phyloP scores from a whole-genome alignment of 176 grass and related monocot genomes.

The Carex myosuroides region DNA sequence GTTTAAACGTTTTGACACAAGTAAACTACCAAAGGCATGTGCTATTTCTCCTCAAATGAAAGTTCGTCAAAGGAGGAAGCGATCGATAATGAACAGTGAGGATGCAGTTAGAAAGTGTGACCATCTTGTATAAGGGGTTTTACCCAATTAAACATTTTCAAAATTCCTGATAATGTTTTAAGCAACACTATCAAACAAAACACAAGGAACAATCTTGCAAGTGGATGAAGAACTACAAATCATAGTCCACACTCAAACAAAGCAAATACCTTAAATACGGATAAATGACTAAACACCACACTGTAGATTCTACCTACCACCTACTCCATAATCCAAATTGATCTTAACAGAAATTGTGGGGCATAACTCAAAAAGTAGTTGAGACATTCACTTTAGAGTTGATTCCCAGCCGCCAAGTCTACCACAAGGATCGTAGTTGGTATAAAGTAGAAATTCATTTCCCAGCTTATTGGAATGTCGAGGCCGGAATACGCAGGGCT shows the following conservation, averaged over 20 bases:
- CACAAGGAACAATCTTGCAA: not conserved
- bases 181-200: not conserved
- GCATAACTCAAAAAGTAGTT: not conserved
- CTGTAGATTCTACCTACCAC: not conserved
- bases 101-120: too few species aligned
- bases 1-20: too few species aligned
- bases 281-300: not conserved
- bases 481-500: constrained; percentile 63
- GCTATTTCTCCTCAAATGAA: too few species aligned
- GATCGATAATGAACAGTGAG: too few species aligned
- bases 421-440: constrained; percentile 50
- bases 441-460: constrained; percentile 69
- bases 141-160: not conserved
- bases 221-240: not conserved
- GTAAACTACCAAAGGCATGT: too few species aligned
- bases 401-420: constrained; percentile 66
- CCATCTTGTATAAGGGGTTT: too few species aligned
- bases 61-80: too few species aligned
- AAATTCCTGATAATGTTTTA: not conserved
- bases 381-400: not conserved
- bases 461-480: constrained; percentile 78
- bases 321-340: not conserved
- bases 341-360: not conserved
- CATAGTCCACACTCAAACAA: not conserved
- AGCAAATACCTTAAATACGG: not conserved